Conservation (phyloP, 2,329 filamentous ascomycete genomes). For the Calonectria ilicicola region DNA sequence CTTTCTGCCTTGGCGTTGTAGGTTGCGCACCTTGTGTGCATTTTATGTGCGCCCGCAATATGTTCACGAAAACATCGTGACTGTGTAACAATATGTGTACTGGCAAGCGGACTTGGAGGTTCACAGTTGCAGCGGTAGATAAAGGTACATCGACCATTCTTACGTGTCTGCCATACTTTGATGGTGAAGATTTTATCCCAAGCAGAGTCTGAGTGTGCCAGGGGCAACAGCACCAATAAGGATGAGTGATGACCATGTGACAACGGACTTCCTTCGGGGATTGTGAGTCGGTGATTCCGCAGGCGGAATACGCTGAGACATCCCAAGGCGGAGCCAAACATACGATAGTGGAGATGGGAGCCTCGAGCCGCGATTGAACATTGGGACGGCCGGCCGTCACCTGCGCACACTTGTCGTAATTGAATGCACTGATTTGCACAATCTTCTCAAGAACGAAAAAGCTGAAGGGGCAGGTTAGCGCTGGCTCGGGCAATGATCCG, state of each 20-base stretch:
- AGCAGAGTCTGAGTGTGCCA: neutral
- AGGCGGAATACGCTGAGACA: conserved; percentile 28
- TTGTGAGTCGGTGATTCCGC: conserved; percentile 25
- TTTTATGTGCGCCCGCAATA: conserved; percentile 23
- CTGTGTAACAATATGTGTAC: neutral
- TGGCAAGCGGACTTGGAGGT: too few relatives aligned
- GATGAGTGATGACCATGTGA: conserved; percentile 7
- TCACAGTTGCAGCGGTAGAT: neutral
- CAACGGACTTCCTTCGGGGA: conserved; percentile 30
- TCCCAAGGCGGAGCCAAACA: conserved; percentile 26
- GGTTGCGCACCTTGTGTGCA: conserved; percentile 14
- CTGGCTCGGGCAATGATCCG: neutral
- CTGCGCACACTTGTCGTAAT: conserved; percentile 6
- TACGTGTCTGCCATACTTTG: neutral
- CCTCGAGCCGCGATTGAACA: neutral
- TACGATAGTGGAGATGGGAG: conserved; percentile 29
- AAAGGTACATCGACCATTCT: neutral
- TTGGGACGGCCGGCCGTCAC: conserved; percentile 1
- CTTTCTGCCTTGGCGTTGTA: conserved; percentile 39
- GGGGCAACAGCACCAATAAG: conserved; percentile 18
- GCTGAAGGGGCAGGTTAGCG: neutral
- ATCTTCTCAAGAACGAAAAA: neutral
- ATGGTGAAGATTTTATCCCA: too few relatives aligned
- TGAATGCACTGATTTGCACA: conserved; percentile 14
- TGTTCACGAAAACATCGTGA: neutral